Percentiles rank a stretch among this genome's conserved stretches.
These are phyloP conservation scores for Terfezia boudieri DNA, from an alignment of 495 filamentous ascomycete species.

Conservation along the genomic window DNA sequence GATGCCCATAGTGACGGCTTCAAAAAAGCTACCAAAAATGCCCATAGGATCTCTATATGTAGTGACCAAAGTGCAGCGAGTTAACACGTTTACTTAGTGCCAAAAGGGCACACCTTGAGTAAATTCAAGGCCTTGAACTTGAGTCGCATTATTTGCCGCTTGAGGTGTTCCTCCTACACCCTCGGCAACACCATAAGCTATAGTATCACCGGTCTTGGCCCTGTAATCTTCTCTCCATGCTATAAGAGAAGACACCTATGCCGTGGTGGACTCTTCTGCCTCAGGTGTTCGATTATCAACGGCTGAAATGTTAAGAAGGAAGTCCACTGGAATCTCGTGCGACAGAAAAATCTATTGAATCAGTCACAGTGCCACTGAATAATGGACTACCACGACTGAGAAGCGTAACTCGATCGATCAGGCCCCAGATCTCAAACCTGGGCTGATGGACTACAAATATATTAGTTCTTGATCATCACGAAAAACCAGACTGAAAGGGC, in stretches of 20 bases:
- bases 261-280: constrained; percentile 32
- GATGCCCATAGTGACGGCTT: constrained; percentile 42
- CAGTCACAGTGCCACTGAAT: constrained; percentile 35
- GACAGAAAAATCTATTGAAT: constrained; percentile 35
- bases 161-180: background rate
- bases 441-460: constrained; percentile 36
- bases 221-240: constrained; percentile 24
- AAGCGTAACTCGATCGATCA: constrained; percentile 46
- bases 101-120: constrained; percentile 21
- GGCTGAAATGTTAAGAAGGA: constrained; percentile 46
- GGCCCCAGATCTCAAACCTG: constrained; percentile 50
- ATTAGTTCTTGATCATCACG: background rate
- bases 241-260: constrained; percentile 32
- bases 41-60: constrained; percentile 53
- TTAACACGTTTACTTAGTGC: constrained; percentile 39
- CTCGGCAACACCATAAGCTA: background rate
- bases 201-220: background rate
- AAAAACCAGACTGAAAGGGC: background rate
- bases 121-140: background rate
- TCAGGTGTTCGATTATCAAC: constrained; percentile 42
- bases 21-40: constrained; percentile 38
- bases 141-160: background rate
- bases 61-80: constrained; percentile 39
- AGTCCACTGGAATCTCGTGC: constrained; percentile 55
- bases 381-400: constrained; percentile 38